Conservation (phyloP, 257 asterid species). For the Coffea eugenioides region DNA sequence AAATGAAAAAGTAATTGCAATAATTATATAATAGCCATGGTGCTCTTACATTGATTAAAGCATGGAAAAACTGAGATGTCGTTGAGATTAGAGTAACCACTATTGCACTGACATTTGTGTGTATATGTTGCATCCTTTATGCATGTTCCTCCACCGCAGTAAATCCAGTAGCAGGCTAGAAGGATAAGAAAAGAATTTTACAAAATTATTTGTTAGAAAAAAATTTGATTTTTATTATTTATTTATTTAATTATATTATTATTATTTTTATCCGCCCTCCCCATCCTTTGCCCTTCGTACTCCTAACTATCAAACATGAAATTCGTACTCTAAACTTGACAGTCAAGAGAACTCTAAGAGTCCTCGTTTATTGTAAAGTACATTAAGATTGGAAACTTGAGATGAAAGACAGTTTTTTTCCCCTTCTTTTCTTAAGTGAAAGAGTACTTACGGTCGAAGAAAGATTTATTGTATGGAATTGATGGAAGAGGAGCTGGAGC, state of each 20-base stretch:
- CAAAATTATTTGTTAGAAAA: neutral
- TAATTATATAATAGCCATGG: neutral
- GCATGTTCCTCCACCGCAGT: conserved; percentile 80
- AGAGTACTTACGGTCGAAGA: conserved; percentile 55
- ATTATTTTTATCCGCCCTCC: no score
- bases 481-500: conserved; percentile 67
- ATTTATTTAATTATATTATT: no score
- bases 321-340: no score
- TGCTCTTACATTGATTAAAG: conserved; percentile 57
- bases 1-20: neutral
- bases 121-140: conserved; percentile 34
- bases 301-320: no score
- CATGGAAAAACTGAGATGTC: conserved; percentile 60
- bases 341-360: no score
- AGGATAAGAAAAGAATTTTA: neutral
- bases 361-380: neutral
- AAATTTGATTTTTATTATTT: neutral
- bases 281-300: no score
- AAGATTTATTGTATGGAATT: conserved; percentile 46
- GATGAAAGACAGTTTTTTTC: neutral
- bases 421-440: neutral
- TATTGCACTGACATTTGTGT: conserved; percentile 61
- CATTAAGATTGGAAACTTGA: neutral
- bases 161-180: conserved; percentile 72
- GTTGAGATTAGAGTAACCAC: conserved; percentile 59